phyloP scores from a whole-genome alignment of 2,329 filamentous ascomycete genomes.

The Cladophialophora carrionii region DNA sequence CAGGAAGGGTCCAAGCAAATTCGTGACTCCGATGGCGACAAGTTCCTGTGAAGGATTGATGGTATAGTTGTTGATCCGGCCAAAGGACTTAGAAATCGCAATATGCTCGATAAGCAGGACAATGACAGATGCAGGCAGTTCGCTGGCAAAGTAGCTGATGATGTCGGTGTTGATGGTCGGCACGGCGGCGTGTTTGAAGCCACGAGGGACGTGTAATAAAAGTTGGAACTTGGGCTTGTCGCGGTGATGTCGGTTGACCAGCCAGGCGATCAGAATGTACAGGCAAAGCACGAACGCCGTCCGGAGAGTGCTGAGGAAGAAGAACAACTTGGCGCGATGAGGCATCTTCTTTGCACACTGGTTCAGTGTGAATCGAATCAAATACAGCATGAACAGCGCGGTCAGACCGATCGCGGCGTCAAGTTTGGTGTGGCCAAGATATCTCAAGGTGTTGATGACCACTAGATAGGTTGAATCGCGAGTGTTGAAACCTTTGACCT shows the following conservation, averaged over 20 bases:
- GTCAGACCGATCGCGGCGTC: conserved; percentile 89
- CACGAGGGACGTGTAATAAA: conserved; percentile 75
- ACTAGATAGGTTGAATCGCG: conserved; percentile 79
- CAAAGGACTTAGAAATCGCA: conserved; percentile 95
- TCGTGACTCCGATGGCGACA: conserved; percentile 88
- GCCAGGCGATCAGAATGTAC: conserved; percentile 88
- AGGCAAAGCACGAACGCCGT: conserved; percentile 89
- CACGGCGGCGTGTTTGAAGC: conserved; percentile 77
- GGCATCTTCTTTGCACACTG: conserved; percentile 70
- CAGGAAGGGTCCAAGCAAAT: conserved; percentile 86
- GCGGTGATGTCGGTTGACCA: conserved; percentile 72
- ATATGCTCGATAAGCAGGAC: conserved; percentile 98
- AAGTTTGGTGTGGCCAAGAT: conserved; percentile 67
- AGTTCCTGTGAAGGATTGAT: conserved; percentile 96
- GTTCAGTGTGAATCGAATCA: conserved; percentile 69
- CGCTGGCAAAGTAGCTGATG: conserved; percentile 67
- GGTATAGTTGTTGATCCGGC: conserved; percentile 91
- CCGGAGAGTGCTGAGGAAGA: conserved; percentile 88
- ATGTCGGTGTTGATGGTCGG: conserved; percentile 70
- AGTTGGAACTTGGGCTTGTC: conserved; percentile 71
- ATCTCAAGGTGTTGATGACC: conserved; percentile 78
- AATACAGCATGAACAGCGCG: conserved; percentile 75
- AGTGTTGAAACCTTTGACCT: conserved; percentile 68
- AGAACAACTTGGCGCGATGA: conserved; percentile 71
- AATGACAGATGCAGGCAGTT: conserved; percentile 84